Evolutionary conservation across 768 basidiomycete species (phyloP), one percentile per base, ranked within the genome.

Genomic region (Russula sp.): DNA sequence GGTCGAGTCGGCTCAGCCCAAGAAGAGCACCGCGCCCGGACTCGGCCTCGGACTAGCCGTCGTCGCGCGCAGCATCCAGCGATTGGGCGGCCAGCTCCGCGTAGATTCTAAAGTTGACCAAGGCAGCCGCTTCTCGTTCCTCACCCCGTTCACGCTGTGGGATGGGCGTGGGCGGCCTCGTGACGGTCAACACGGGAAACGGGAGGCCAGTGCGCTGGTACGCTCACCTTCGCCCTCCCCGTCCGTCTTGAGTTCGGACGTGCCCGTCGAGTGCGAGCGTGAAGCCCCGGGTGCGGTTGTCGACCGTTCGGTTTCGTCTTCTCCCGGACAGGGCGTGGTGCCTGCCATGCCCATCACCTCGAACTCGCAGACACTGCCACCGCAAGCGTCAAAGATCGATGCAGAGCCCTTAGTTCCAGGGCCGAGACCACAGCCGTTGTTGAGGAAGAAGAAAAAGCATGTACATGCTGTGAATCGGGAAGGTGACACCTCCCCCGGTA

Each of bases 11-110:
- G 73, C 77, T 20, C 76, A 79, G 57, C 70, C 78, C 9, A 77
- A 73, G 66, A 68, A 72, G 22, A 48, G 37, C 40, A 71, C 68
- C 47, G 68, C 68, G 13, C 76, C 75, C 39, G 84, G 83, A 9
- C 77, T 85, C 42, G 84, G 89, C 6, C 78, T 92, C 14, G 90
- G 90, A 4, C 76, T 91, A 35, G 90, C 91, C 4, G 87, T 91
- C 6, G 90, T 92, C 11, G 88, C 88, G 0, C 79, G 89, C 16
- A 89, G 91, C 47, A 86, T 91, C 4, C 85, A 87, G 67, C 89
- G 89, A 64, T 79, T 91, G 1, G 86, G 84, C 0, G 91, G 90
- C 3, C 89, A 89, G 71, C 79, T 94, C 2, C 83, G 87, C 6
- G 89, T 90, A 4, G 87, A 91, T 61, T 91, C 88, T 0, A 79